Base-by-base conservation (phyloP, 1,284 basidiomycete genomes). In the Sporisorium reilianum region DNA sequence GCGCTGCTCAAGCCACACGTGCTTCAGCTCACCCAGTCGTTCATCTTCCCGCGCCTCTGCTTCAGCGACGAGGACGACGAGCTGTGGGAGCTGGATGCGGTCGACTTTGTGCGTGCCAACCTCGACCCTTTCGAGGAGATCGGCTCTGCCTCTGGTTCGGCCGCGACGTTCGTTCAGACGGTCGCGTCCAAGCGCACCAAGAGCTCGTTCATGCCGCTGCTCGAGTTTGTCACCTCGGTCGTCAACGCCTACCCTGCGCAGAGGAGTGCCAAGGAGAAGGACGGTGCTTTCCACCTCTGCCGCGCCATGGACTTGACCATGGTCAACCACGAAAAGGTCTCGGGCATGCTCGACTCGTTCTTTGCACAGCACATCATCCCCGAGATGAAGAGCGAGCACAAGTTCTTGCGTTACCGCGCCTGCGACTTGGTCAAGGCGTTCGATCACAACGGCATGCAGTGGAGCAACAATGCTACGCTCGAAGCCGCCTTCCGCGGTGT, bases 1-100 rank as follows among this genome's bases (percentile, higher is more conserved):
- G 51, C 70, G 18, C 69, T 77, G 10, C 75, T 84, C 57, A 83
- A 83, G 59, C 82, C 82, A 10, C 79, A 82, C 48, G 78, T 81
- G 9, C 59, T 69, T 14, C 64, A 70, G 34, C 67, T 84, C 18
- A 73, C 80, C 9, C 71, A 81, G 61, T 57, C 62, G n/a, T 81
- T 83, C 50, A 78, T 81, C 58, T 82, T 82, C 68, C 82, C 82
- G 22, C 70, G 75, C 9, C 58, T 84, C 54, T 84, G 80, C 75
- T 81, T 78, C 60, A 76, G 59, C 44, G 71, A 79, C 7, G 74
- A 71, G 51, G 81, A 83, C 40, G 78, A 79, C 60, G 82, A 84
- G 71, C 42, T 79, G 41, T 84, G 81, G 81, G 80, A 84, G 60
- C 62, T 80, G 11, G 81, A 83, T 46, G 76, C 81, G 7, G 73